These are phyloP conservation scores for Blepharisma stoltei DNA, from an alignment of 73 alveolate genomes.

Conservation along the genomic window DNA sequence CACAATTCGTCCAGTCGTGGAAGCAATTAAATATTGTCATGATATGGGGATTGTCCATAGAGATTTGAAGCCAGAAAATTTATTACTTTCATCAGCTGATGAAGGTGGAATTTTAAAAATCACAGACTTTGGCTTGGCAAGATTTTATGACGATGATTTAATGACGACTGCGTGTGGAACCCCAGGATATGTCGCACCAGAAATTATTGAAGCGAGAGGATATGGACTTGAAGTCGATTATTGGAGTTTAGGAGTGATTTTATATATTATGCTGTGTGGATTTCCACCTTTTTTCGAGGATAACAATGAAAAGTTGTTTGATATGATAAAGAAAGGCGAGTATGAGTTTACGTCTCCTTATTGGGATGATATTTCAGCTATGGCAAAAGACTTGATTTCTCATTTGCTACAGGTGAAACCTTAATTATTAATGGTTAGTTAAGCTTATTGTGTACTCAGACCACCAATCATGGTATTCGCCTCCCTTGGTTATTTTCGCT, in stretches of 20 bases:
- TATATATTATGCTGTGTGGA: constrained; percentile 91
- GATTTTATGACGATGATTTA: constrained; percentile 85
- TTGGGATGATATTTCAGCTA: constrained; percentile 81
- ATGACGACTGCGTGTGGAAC: constrained; percentile 99
- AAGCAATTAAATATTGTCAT: constrained; percentile 96
- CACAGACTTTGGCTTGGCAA: constrained; percentile 96
- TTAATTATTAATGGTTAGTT: too few relatives aligned
- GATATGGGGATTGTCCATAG: constrained; percentile 92
- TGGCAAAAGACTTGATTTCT: constrained; percentile 77
- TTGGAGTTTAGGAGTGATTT: constrained; percentile 94
- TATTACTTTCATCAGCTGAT: constrained; percentile 87
- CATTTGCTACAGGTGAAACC: constrained; percentile 43
- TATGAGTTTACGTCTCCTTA: constrained; percentile 81
- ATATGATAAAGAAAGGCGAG: constrained; percentile 71
- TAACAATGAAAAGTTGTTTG: constrained; percentile 76
- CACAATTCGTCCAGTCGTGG: constrained; percentile 92
- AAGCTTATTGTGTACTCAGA: too few relatives aligned
- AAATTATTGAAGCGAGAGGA: constrained; percentile 89
- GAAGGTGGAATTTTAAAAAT: constrained; percentile 84
- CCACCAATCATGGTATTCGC: too few relatives aligned
- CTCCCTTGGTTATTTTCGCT: too few relatives aligned
- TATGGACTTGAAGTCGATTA: constrained; percentile 93
- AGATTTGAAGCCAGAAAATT: constrained; percentile 97
- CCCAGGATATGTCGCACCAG: constrained; percentile 99
- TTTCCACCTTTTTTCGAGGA: constrained; percentile 95